phyloP scores from a whole-genome alignment of 164 flowering plant genomes.

The Nelumbo lutea region DNA sequence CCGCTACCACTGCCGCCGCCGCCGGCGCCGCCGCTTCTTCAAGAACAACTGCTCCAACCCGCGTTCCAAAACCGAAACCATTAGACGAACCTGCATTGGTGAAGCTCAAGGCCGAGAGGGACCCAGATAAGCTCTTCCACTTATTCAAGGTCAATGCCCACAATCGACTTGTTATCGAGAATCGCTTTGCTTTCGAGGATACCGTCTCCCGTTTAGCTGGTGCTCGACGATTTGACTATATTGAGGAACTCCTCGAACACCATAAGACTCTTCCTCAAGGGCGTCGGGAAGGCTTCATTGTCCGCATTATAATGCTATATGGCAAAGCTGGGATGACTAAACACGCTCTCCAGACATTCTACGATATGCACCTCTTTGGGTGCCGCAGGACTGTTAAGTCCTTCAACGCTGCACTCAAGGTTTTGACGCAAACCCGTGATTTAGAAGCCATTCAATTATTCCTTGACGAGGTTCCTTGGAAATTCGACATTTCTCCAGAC shows the following conservation, averaged over 20 bases:
- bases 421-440: constrained; percentile 39
- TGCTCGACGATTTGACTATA: constrained; percentile 55
- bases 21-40: not conserved
- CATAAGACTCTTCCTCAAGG: constrained; percentile 66
- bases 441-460: constrained; percentile 31
- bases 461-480: constrained; percentile 33
- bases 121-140: constrained; percentile 63
- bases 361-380: constrained; percentile 54
- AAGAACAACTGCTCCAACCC: constrained; percentile 4
- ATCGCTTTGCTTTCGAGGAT: constrained; percentile 67
- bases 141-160: constrained; percentile 58
- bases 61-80: constrained; percentile 11
- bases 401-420: constrained; percentile 66
- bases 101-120: constrained; percentile 61
- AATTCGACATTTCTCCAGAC: constrained; percentile 38
- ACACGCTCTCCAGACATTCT: constrained; percentile 59
- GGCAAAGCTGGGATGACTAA: constrained; percentile 65
- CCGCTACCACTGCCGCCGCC: constrained; percentile 10
- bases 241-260: constrained; percentile 64
- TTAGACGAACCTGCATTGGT: constrained; percentile 52
- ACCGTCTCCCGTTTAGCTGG: constrained; percentile 65
- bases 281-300: constrained; percentile 58
- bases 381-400: constrained; percentile 65
- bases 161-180: constrained; percentile 57
- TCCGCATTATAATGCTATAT: constrained; percentile 29